Conservation (phyloP, 176 grass and related monocot genomes). For the Musa troglodytarum region DNA sequence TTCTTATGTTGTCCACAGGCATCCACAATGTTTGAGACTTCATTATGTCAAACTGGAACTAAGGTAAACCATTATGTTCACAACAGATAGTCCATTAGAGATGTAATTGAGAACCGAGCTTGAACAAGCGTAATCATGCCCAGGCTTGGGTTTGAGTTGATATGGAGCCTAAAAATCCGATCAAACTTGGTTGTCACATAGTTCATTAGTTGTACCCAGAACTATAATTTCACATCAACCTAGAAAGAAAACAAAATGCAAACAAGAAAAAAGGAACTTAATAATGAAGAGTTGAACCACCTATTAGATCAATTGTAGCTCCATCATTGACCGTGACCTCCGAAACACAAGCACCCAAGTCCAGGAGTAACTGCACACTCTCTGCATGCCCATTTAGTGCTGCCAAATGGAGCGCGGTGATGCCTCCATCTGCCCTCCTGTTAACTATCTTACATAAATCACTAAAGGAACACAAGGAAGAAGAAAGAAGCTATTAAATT, state of each 20-base stretch:
- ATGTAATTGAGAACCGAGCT: neutral
- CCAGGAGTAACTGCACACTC: constrained; percentile 72
- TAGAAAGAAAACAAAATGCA: neutral
- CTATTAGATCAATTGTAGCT: constrained; percentile 96
- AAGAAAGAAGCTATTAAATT: constrained; percentile 22
- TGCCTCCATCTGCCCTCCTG: constrained; percentile 76
- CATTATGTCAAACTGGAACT: neutral
- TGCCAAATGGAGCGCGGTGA: constrained; percentile 85
- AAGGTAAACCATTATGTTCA: neutral
- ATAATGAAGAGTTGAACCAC: constrained; percentile 23
- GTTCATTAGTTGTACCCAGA: neutral
- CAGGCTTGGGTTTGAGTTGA: neutral
- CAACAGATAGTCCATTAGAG: neutral
- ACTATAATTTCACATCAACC: neutral
- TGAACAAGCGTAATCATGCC: neutral
- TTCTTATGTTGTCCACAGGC: neutral
- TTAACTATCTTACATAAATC: constrained; percentile 55
- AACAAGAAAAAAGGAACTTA: neutral
- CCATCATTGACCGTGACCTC: constrained; percentile 83
- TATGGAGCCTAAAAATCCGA: neutral
- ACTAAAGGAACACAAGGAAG: constrained; percentile 35
- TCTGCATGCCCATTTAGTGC: constrained; percentile 77
- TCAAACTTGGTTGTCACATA: neutral
- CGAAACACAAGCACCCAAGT: constrained; percentile 79
- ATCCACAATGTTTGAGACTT: neutral